These are phyloP conservation scores for Dimargaris xerosporica DNA, from an alignment of 192 early-diverging fungal species.

Conservation along the genomic window DNA sequence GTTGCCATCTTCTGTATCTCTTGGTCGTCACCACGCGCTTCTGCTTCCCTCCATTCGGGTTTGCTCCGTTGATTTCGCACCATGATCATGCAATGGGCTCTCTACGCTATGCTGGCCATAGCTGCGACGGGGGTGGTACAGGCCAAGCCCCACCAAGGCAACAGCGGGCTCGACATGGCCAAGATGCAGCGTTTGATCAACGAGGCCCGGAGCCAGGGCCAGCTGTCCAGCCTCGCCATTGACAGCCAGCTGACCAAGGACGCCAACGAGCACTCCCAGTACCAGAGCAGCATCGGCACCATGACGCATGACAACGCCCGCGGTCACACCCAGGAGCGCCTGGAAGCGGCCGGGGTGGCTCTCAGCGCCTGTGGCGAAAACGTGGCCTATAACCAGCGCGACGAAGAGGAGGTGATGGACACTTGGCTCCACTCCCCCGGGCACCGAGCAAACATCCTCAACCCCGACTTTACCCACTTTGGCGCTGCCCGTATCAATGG, in stretches of 20 bases:
- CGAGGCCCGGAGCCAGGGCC: conserved; percentile 17
- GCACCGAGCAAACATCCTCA: conserved; percentile 33
- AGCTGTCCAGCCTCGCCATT: conserved; percentile 19
- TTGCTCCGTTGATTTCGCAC: no score
- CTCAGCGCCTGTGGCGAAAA: conserved; percentile 29
- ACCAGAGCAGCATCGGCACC: conserved; percentile 21
- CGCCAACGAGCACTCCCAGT: conserved; percentile 27
- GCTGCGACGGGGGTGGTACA: no score
- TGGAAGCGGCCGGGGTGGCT: conserved; percentile 15
- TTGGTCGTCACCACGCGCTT: no score
- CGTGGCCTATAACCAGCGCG: conserved; percentile 26
- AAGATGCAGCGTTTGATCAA: conserved; percentile 28
- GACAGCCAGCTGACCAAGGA: conserved; percentile 17
- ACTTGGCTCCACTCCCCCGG: conserved; percentile 28
- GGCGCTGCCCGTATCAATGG: conserved; percentile 23
- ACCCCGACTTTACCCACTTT: conserved; percentile 23
- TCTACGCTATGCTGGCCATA: no score
- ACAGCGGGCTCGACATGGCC: conserved; percentile 17
- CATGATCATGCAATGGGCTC: no score
- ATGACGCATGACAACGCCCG: conserved; percentile 30
- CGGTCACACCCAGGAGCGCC: conserved; percentile 23
- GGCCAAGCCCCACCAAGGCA: not conserved
- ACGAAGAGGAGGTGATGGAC: conserved; percentile 22
- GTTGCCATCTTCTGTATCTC: no score
- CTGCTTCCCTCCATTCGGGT: no score